Evolutionary conservation across 1,284 basidiomycete genomes (phyloP), one percentile per base, ranked within the genome.

Genomic region (Tilletia indica): DNA sequence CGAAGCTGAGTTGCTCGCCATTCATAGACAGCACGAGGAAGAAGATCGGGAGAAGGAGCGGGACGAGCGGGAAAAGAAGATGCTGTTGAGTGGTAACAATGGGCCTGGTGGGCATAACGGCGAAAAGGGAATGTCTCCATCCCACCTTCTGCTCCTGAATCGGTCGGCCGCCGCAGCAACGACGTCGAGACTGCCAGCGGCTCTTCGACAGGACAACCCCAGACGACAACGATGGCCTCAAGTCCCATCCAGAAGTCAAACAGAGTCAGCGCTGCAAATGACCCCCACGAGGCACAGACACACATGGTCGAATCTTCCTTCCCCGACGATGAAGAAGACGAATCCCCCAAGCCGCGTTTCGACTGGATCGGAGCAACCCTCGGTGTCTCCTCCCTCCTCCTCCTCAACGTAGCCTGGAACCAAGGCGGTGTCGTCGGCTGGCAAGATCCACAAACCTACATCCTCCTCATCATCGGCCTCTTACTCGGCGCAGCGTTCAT

Each of bases 371-470:
- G 79, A 31, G 76, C 72, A 1, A 11, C 80, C 21, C 73, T 75
- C 0, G 80, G 76, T 51, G 74, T 80, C 3, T 39, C 68, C 0
- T 76, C 76, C 2, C 70, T 81, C 16, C 58, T 80, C 0, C 73
- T 81, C 2, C 74, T 81, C 75, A 79, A 78, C 70, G 75, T 78
- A 56, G 68, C 76, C 5, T 80, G 75, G 68, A 80, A 78, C 64
- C 80, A 81, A 67, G 79, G 77, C 2, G 70, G 72, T 9, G 72
- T 78, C 3, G 72, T 77, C 5, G 80, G 80, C n/a, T 81, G 80
- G 79, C 45, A 73, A 11, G 73, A 71, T 2, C 67, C 76, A 25
- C 77, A 78, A 67, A 72, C 76, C 48, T 76, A 76, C 47, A 74
- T 76, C 6, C 69, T 81, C 2, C 75, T 81, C 48, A 74, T 78